Percentiles rank a stretch among this genome's conserved stretches.
Evolutionary conservation across 208 protist species (phyloP).

Genomic region (Trypanosomatidae sp.): DNA sequence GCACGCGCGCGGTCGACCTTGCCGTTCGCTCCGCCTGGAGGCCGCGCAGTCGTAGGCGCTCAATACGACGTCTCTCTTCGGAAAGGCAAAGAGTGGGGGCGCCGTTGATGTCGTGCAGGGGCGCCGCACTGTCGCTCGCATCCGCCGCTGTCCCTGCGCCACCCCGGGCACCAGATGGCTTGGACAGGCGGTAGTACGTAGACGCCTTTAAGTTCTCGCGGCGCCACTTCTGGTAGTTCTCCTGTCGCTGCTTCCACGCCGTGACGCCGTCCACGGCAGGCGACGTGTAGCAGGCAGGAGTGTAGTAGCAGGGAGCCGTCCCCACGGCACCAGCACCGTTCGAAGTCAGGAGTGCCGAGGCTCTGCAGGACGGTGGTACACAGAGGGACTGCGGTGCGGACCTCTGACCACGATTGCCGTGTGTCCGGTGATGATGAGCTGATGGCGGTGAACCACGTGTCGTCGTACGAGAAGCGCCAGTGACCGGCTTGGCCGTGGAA

Average conservation of each 20-base stretch:
- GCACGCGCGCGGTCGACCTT: slow-evolving; percentile 8
- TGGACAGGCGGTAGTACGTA: slow-evolving; percentile 23
- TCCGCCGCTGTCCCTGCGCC: background rate
- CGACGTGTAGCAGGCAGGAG: slow-evolving; percentile 26
- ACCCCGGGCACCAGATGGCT: background rate
- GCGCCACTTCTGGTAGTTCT: slow-evolving; percentile 49
- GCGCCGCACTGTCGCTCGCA: background rate
- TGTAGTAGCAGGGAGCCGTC: slow-evolving; percentile 5
- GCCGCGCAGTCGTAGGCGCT: slow-evolving; percentile 28
- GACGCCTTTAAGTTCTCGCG: slow-evolving; percentile 15
- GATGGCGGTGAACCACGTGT: background rate
- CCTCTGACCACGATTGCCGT: background rate
- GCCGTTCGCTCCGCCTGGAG: slow-evolving; percentile 32
- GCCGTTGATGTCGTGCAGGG: background rate
- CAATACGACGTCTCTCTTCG: slow-evolving; percentile 21
- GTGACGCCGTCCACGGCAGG: slow-evolving; percentile 6
- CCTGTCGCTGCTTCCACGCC: slow-evolving; percentile 32
- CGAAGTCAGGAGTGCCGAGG: background rate
- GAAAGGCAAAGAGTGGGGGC: background rate
- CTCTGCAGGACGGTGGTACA: background rate
- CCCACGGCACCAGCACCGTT: background rate
- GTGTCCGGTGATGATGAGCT: background rate
- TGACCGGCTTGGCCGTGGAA: slow-evolving; percentile 6
- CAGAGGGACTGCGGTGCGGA: background rate
- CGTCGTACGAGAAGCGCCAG: background rate